These are phyloP conservation scores for Lepiota brunneoincarnata DNA, from an alignment of 768 basidiomycete species.

Conservation along the genomic window DNA sequence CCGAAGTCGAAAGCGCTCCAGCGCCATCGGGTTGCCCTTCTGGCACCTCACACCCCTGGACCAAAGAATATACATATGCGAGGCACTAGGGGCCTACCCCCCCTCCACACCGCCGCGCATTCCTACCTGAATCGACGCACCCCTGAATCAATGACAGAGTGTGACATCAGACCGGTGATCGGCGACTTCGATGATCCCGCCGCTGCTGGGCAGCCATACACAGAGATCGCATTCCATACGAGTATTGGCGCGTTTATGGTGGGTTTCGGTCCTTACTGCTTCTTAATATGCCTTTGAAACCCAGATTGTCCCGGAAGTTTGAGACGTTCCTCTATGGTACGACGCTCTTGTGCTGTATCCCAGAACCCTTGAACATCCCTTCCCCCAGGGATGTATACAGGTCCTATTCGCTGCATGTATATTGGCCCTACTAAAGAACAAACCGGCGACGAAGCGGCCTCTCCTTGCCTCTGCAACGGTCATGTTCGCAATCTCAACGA, in stretches of 20 bases:
- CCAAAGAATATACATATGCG: too few relatives aligned
- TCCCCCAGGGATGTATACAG: slow-evolving; percentile 30
- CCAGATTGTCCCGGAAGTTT: not conserved
- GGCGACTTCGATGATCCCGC: too few relatives aligned
- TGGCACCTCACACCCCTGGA: too few relatives aligned
- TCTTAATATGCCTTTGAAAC: too few relatives aligned
- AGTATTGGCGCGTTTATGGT: not conserved
- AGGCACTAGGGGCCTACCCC: too few relatives aligned
- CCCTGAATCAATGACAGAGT: not conserved
- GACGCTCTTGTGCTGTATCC: not conserved
- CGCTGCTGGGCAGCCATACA: not conserved
- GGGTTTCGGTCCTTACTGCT: not conserved
- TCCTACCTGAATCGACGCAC: not conserved
- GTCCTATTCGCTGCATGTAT: slow-evolving; percentile 33
- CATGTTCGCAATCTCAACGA: slow-evolving; percentile 34
- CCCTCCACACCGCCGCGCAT: too few relatives aligned
- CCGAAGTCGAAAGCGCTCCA: too few relatives aligned
- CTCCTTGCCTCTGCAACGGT: slow-evolving; percentile 26
- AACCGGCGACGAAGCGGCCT: slow-evolving; percentile 20
- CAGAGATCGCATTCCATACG: not conserved
- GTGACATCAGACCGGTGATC: not conserved
- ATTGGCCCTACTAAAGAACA: slow-evolving; percentile 26
- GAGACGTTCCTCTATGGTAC: slow-evolving; percentile 3
- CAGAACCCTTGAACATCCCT: not conserved
- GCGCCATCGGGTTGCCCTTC: too few relatives aligned